Percentiles rank a stretch among this genome's conserved stretches.
Conservation (phyloP, 805 yeast species). For the Nakazawaea pomicola region DNA sequence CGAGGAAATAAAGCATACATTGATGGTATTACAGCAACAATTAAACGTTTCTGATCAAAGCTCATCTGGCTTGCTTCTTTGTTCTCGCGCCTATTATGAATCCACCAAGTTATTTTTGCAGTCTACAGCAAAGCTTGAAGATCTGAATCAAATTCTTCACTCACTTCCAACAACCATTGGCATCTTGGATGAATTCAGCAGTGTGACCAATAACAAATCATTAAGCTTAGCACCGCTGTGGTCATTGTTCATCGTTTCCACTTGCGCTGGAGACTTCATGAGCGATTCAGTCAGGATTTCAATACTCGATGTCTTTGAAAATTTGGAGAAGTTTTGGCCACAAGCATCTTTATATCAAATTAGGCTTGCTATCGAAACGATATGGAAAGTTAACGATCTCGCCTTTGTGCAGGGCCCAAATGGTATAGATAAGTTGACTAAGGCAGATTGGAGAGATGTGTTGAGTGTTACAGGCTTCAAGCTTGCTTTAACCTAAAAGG, state of each 20-base stretch:
- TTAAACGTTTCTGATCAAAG: conserved; percentile 7
- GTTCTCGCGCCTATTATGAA: conserved; percentile 20
- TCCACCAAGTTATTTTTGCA: conserved; percentile 17
- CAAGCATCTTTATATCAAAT: conserved; percentile 19
- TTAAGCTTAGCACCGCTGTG: conserved; percentile 25
- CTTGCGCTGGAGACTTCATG: conserved; percentile 14
- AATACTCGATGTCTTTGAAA: conserved; percentile 18
- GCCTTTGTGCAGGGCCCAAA: background rate
- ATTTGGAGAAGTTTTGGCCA: conserved; percentile 24
- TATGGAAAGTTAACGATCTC: conserved; percentile 26
- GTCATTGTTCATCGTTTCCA: conserved; percentile 24
- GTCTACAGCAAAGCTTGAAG: conserved; percentile 11
- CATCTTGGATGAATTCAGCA: conserved; percentile 12
- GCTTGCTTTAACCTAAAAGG: conserved; percentile 23
- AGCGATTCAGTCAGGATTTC: conserved; percentile 17
- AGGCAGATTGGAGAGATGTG: conserved; percentile 26
- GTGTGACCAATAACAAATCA: background rate
- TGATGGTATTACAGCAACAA: conserved; percentile 13
- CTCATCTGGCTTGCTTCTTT: conserved; percentile 12
- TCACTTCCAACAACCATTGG: conserved; percentile 9
- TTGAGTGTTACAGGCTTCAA: conserved; percentile 19
- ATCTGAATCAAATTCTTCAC: conserved; percentile 10
- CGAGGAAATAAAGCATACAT: conserved; percentile 13
- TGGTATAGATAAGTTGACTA: background rate
- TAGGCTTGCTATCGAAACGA: conserved; percentile 20